Evolutionary conservation across 1,139 yeast genomes (phyloP).

Genomic region (Blastobotrys ciferrii): DNA sequence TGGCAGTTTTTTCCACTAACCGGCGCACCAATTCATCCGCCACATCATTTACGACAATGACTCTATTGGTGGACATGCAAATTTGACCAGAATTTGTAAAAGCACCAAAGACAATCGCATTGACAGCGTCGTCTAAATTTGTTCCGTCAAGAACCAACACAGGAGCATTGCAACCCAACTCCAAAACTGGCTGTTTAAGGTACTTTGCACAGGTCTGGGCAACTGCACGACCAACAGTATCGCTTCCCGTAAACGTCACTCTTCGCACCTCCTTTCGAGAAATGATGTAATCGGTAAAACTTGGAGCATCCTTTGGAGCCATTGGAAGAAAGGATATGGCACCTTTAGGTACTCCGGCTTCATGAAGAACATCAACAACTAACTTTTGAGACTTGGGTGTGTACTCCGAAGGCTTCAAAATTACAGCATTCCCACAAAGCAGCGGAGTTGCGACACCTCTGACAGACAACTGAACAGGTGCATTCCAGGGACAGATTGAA

Average conservation of each 20-base stretch:
- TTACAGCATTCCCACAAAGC: constrained; percentile 66
- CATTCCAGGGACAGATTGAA: constrained; percentile 52
- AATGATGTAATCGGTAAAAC: constrained; percentile 47
- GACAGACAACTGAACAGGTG: constrained; percentile 42
- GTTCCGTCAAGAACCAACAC: constrained; percentile 71
- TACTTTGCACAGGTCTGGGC: constrained; percentile 60
- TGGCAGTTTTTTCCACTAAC: too few relatives aligned
- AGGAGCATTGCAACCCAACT: constrained; percentile 88
- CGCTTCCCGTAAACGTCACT: constrained; percentile 64
- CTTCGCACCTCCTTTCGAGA: constrained; percentile 56
- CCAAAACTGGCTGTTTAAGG: constrained; percentile 74
- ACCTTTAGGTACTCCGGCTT: constrained; percentile 73
- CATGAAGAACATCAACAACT: constrained; percentile 52
- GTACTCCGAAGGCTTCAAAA: constrained; percentile 64
- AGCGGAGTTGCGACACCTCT: constrained; percentile 37
- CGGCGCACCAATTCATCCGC: constrained; percentile 67
- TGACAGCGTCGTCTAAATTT: constrained; percentile 53
- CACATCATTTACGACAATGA: constrained; percentile 60
- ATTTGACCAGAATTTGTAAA: constrained; percentile 82
- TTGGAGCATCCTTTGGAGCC: constrained; percentile 55
- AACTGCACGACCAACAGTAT: constrained; percentile 58
- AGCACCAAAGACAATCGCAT: constrained; percentile 78
- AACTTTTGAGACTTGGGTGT: constrained; percentile 62
- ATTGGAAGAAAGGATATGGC: constrained; percentile 63
- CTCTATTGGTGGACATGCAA: constrained; percentile 79